Evolutionary conservation across 2,329 filamentous ascomycete genomes (phyloP), one percentile per base, ranked within the genome.

Genomic region (Monilinia aucupariae): DNA sequence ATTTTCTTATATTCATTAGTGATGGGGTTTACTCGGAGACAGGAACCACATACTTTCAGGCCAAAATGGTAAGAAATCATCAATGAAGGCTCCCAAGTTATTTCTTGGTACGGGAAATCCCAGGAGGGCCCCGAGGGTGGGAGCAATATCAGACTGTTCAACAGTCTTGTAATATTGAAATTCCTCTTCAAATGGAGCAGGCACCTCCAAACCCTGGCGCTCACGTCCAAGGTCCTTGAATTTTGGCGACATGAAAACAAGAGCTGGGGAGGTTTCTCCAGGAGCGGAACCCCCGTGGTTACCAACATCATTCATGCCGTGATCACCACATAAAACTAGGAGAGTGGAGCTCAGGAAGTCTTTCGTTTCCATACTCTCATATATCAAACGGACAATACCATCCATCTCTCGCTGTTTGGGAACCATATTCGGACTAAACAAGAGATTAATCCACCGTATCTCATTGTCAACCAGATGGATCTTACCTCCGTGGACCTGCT

Each of bases 251-350:
- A 96, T 84, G 74, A 99, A 97, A 25, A 97, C 83, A 12, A 99
- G 78, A 20, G 94, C 94, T 0, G 94, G 89, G 0, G 93, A 97
- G 1, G 94, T 97, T 78, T 99, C 94, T 50, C 94, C 93, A 1
- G 91, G 85, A 0, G 92, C 92, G 12, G 93, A 97, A 47, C 93
- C 94, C 37, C 94, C 94, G 74, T 99, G 94, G 69, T 97, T 97
- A 2, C 94, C 94, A 25, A 91, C 94, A 70, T 97, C 93, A 70
- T 97, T 99, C 94, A 99, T 99, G n/a, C 94, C 94, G 73, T 99
- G 94, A 71, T 99, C 96, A 62, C 94, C 94, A 63, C 88, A 91
- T 8, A 99, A 77, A 3, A 99, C 86, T 52, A 99, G 82, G 2
- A 99, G 78, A 0, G 93, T 92, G 5, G 89, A 89, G 39, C 84